A percentile compares a stretch with the other conserved stretches of the same genome.
phyloP scores from a whole-genome alignment of 495 filamentous ascomycete species.

The Talaromyces stipitatus region DNA sequence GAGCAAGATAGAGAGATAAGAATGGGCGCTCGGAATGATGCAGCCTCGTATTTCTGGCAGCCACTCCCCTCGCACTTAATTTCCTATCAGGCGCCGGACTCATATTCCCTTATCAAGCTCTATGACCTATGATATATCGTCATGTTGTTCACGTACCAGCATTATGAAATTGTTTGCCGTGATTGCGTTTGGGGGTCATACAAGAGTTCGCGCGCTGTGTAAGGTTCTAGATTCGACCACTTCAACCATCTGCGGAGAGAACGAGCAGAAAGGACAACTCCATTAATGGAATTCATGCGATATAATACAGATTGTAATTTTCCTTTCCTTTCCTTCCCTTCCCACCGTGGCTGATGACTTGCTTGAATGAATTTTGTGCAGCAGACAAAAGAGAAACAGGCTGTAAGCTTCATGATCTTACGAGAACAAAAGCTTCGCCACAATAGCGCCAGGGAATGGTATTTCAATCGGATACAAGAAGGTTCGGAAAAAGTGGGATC shows the following conservation, averaged over 20 bases:
- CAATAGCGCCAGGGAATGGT: not conserved
- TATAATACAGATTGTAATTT: not conserved
- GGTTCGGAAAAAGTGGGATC: not conserved
- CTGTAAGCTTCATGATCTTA: not conserved
- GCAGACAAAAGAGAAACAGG: not conserved
- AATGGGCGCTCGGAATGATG: not conserved
- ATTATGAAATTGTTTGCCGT: too few species aligned
- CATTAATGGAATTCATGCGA: not conserved
- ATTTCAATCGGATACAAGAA: not conserved
- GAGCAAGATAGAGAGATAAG: not conserved
- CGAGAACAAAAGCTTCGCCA: not conserved
- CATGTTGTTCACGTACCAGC: too few species aligned
- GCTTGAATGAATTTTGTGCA: not conserved
- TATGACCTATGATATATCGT: not conserved
- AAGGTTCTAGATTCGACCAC: too few species aligned
- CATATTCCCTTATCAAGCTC: not conserved
- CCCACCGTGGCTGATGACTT: not conserved
- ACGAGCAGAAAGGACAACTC: not conserved
- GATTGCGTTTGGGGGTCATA: too few species aligned
- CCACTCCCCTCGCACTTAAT: not conserved
- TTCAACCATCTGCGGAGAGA: not conserved
- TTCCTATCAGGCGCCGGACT: not conserved
- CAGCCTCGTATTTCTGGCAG: not conserved
- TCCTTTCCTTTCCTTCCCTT: not conserved
- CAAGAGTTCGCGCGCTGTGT: not conserved